Evolutionary conservation across 352 stramenopile genomes (phyloP).

Genomic region (Phytophthora capsici): DNA sequence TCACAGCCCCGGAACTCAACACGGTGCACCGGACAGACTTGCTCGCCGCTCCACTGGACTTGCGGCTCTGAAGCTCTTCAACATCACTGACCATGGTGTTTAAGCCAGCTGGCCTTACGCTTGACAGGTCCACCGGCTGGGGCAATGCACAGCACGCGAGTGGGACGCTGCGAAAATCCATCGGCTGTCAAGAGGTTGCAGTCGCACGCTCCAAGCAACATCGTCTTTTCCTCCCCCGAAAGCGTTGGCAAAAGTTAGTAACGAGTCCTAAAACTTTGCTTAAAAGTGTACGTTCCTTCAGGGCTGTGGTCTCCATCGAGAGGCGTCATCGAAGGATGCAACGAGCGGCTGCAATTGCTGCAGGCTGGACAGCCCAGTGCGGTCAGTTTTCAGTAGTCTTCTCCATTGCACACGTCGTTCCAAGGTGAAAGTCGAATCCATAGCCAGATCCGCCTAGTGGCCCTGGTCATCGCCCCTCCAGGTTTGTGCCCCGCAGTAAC

Average conservation of each 20-base stretch:
- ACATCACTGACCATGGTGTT: constrained; percentile 7
- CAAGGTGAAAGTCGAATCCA: constrained; percentile 2
- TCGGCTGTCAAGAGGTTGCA: constrained; percentile 18
- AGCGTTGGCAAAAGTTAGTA: constrained; percentile 15
- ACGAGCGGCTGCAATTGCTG: background rate
- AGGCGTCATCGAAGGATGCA: too few relatives aligned
- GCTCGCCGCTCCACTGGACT: constrained; percentile 44
- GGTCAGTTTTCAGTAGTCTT: background rate
- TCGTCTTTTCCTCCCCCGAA: constrained; percentile 2
- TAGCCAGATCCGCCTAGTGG: background rate
- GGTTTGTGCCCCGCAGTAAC: constrained; percentile 15
- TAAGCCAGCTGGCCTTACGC: constrained; percentile 11
- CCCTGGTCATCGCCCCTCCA: background rate
- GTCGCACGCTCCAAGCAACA: background rate
- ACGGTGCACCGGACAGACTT: constrained; percentile 68
- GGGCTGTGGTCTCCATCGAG: constrained; percentile 12
- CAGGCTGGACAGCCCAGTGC: constrained; percentile 7
- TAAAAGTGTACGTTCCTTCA: constrained; percentile 17
- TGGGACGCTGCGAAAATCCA: constrained; percentile 36
- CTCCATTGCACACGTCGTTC: constrained; percentile 19
- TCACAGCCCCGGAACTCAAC: constrained; percentile 52
- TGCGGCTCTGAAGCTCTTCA: constrained; percentile 36
- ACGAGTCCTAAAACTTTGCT: constrained; percentile 13
- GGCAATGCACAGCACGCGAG: constrained; percentile 7
- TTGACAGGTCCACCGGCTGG: constrained; percentile 12